Evolutionary conservation across 805 yeast species (phyloP).

Genomic region (Sugiyamaella qingdaonensis): DNA sequence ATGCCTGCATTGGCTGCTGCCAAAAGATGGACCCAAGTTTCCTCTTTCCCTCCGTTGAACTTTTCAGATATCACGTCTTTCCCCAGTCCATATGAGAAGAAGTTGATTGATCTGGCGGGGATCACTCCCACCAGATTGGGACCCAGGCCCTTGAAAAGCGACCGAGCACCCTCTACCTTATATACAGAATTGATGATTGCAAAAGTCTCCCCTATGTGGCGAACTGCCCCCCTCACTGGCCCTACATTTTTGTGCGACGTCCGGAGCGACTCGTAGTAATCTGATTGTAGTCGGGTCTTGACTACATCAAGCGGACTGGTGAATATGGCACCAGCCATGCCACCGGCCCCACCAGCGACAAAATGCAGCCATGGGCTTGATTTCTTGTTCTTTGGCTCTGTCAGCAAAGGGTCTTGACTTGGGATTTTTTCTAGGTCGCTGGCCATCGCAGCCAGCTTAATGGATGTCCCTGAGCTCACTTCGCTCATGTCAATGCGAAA

Average conservation of each 20-base stretch:
- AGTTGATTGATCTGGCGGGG: constrained; percentile 95
- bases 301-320: constrained; percentile 97
- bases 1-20: constrained; percentile 92
- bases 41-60: constrained; percentile 71
- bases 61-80: constrained; percentile 66
- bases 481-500: not conserved
- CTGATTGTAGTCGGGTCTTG: constrained; percentile 90
- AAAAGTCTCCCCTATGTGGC: constrained; percentile 81
- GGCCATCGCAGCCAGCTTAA: constrained; percentile 18
- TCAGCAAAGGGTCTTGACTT: constrained; percentile 24
- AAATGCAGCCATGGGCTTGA: constrained; percentile 46
- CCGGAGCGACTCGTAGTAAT: constrained; percentile 46
- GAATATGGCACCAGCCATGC: constrained; percentile 93
- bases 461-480: not conserved
- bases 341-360: constrained; percentile 63
- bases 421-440: constrained; percentile 25
- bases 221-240: constrained; percentile 44
- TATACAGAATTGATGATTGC: constrained; percentile 66
- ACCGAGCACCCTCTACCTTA: constrained; percentile 71
- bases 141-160: constrained; percentile 91
- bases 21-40: constrained; percentile 76
- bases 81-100: constrained; percentile 93
- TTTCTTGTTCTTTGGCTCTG: constrained; percentile 6
- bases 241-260: constrained; percentile 11
- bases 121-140: constrained; percentile 97